phyloP scores from a whole-genome alignment of 139 green algal species.

The Chlorella sp. region DNA sequence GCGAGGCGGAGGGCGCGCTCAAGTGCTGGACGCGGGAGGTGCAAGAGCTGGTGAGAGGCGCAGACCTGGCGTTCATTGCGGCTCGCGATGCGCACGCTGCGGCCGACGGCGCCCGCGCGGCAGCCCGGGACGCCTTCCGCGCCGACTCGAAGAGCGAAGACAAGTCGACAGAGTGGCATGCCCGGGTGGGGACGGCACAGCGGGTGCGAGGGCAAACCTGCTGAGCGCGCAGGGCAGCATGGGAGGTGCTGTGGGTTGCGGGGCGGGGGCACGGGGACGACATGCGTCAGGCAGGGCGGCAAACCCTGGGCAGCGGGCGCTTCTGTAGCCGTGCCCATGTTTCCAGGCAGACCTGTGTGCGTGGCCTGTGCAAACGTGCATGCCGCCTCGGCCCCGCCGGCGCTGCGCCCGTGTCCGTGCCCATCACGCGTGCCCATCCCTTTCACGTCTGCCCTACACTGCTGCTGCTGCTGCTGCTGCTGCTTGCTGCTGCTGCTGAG shows the following conservation, averaged over 20 bases:
- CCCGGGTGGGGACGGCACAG: constrained; percentile 38
- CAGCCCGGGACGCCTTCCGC: constrained; percentile 35
- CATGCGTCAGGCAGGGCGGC: too few species aligned
- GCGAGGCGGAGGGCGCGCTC: not conserved
- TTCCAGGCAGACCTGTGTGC: not conserved
- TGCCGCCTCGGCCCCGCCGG: too few species aligned
- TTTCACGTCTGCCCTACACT: not conserved
- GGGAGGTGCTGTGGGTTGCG: not conserved
- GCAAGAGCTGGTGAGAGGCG: not conserved
- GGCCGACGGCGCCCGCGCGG: constrained; percentile 35
- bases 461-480: not conserved
- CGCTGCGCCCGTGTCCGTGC: not conserved
- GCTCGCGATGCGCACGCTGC: constrained; percentile 14
- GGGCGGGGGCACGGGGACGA: too few species aligned
- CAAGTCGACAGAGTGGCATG: constrained; percentile 44
- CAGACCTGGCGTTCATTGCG: not conserved
- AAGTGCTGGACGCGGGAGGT: not conserved
- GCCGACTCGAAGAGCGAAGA: constrained; percentile 18
- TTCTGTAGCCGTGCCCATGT: too few species aligned
- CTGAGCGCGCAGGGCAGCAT: not conserved
- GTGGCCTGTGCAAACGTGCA: too few species aligned
- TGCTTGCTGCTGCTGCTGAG: not conserved
- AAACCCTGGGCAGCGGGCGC: too few species aligned
- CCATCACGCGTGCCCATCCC: not conserved
- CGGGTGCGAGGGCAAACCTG: not conserved